Conservation (phyloP, 768 basidiomycete species). For the Boletus rubescentipes region DNA sequence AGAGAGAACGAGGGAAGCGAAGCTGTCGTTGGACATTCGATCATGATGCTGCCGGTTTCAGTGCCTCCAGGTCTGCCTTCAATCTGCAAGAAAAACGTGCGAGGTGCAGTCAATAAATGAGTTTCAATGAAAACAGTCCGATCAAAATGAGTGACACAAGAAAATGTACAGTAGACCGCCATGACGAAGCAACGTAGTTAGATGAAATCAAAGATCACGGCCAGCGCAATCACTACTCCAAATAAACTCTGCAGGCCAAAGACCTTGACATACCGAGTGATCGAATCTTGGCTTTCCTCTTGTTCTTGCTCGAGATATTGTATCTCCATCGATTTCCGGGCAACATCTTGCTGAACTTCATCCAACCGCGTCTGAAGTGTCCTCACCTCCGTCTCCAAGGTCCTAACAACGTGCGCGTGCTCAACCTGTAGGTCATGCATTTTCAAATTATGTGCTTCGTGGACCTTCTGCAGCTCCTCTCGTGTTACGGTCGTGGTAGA, state of each 20-base stretch:
- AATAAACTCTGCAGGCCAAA: slow-evolving; percentile 60
- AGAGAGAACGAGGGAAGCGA: slow-evolving; percentile 3
- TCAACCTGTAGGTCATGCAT: slow-evolving; percentile 70
- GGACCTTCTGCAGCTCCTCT: slow-evolving; percentile 73
- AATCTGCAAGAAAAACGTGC: slow-evolving; percentile 48
- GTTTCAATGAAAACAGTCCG: slow-evolving; percentile 18
- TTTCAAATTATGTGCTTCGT: slow-evolving; percentile 85
- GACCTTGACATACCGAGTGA: slow-evolving; percentile 72
- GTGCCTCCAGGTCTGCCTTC: slow-evolving; percentile 62
- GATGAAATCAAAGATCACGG: slow-evolving; percentile 53
- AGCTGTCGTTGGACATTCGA: slow-evolving; percentile 16
- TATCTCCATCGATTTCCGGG: slow-evolving; percentile 78
- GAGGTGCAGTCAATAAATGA: slow-evolving; percentile 39
- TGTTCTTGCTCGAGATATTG: slow-evolving; percentile 76
- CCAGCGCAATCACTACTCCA: slow-evolving; percentile 50
- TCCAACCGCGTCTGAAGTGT: slow-evolving; percentile 45
- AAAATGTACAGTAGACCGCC: slow-evolving; percentile 21
- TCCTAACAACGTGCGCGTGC: slow-evolving; percentile 58
- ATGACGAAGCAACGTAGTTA: slow-evolving; percentile 31
- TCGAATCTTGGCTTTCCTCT: slow-evolving; percentile 72
- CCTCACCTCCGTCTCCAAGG: slow-evolving; percentile 57
- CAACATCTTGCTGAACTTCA: slow-evolving; percentile 59
- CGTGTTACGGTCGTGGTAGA: slow-evolving; percentile 54
- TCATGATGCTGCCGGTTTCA: slow-evolving; percentile 35
- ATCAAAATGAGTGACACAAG: slow-evolving; percentile 12